These are phyloP conservation scores for Hypoxylon trugodes DNA, from an alignment of 495 filamentous ascomycete genomes.

Conservation along the genomic window DNA sequence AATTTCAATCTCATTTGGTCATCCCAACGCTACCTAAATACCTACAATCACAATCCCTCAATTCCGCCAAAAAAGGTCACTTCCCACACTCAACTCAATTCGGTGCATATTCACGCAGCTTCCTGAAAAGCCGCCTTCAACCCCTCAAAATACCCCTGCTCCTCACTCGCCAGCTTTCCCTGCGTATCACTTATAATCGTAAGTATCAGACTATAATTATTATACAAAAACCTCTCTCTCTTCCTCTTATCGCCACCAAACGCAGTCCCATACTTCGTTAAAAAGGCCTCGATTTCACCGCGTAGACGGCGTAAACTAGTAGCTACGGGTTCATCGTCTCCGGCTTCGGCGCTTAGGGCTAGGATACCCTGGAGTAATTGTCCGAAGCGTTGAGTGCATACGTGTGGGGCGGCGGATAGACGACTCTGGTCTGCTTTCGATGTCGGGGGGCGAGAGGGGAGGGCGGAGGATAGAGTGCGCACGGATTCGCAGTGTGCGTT, in stretches of 20 bases:
- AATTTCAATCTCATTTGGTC: constrained; percentile 22
- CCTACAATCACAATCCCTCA: too few species aligned
- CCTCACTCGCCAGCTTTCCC: constrained; percentile 80
- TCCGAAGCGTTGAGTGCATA: constrained; percentile 90
- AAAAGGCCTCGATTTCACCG: constrained; percentile 78
- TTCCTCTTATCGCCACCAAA: constrained; percentile 76
- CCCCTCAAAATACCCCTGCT: constrained; percentile 72
- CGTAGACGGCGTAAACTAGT: constrained; percentile 79
- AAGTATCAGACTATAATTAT: constrained; percentile 91
- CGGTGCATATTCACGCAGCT: constrained; percentile 40
- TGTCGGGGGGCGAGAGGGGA: constrained; percentile 54
- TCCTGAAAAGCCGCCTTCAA: constrained; percentile 61
- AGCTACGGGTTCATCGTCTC: constrained; percentile 90
- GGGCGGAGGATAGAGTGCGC: constrained; percentile 63
- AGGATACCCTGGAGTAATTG: constrained; percentile 88
- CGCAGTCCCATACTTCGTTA: constrained; percentile 68
- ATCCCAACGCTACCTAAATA: too few species aligned
- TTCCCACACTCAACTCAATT: too few species aligned
- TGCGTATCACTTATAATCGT: constrained; percentile 89
- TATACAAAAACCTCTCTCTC: constrained; percentile 86
- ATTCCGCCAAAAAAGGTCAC: neutral
- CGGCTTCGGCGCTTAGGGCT: constrained; percentile 80
- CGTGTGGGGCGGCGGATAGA: constrained; percentile 86
- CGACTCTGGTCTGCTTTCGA: constrained; percentile 67
- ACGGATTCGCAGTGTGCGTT: constrained; percentile 90